These are phyloP conservation scores for Eutreptiella sp. DNA, from an alignment of 208 protist genomes.

Conservation along the genomic window DNA sequence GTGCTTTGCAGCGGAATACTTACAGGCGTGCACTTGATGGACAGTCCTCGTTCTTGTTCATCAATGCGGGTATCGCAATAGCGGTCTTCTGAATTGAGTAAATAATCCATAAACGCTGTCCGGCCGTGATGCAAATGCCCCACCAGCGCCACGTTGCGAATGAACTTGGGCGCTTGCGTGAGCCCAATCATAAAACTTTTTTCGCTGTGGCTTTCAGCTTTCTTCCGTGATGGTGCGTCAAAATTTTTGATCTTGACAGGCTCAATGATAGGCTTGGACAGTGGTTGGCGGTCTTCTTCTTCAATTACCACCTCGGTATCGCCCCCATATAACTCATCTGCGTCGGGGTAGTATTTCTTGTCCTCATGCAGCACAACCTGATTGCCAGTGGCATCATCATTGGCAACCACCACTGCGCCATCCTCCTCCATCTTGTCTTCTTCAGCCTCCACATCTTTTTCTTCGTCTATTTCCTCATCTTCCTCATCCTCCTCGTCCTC, in stretches of 20 bases:
- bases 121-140: constrained; percentile 96
- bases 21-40: constrained; percentile 69
- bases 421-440: constrained; percentile 26
- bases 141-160: constrained; percentile 87
- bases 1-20: constrained; percentile 53
- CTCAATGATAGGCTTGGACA: constrained; percentile 79
- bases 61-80: constrained; percentile 56
- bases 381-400: constrained; percentile 23
- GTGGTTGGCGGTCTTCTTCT: constrained; percentile 82
- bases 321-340: constrained; percentile 59
- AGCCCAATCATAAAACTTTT: constrained; percentile 30
- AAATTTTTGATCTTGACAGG: constrained; percentile 56
- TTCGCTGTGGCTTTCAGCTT: constrained; percentile 52
- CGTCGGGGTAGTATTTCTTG: constrained; percentile 80
- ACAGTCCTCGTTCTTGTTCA: constrained; percentile 63
- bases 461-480: not conserved
- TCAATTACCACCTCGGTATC: constrained; percentile 75
- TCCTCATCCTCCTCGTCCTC: constrained; percentile 30
- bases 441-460: constrained; percentile 12
- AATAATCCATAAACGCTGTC: constrained; percentile 84
- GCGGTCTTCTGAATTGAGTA: constrained; percentile 30
- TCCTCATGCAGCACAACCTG: constrained; percentile 79
- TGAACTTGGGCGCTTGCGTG: constrained; percentile 38
- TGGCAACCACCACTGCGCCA: constrained; percentile 12
- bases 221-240: constrained; percentile 43